Evolutionary conservation across 768 basidiomycete genomes (phyloP).

Genomic region (Suillus subaureus): DNA sequence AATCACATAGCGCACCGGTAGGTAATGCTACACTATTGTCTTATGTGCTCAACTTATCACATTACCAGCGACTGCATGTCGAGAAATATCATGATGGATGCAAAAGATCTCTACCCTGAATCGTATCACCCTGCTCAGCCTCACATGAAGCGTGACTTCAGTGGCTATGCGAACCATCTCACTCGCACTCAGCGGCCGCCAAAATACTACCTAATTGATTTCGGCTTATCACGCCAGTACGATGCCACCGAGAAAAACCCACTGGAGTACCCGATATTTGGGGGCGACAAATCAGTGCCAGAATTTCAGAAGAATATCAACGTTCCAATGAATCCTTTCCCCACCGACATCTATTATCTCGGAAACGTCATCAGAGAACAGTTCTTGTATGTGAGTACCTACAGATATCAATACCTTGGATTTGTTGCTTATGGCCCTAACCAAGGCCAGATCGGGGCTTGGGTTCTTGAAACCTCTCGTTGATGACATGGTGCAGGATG

Average conservation of each 20-base stretch:
- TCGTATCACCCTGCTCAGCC: conserved; percentile 9
- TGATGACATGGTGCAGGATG: conserved; percentile 38
- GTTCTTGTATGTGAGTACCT: conserved; percentile 12
- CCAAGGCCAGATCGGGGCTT: conserved; percentile 10
- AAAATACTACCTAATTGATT: conserved; percentile 26
- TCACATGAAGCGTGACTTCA: conserved; percentile 6
- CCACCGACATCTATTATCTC: conserved; percentile 12
- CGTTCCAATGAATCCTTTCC: conserved; percentile 13
- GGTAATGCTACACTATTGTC: background rate
- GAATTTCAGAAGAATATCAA: conserved; percentile 14
- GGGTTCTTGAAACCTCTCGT: conserved; percentile 38
- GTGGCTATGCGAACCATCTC: conserved; percentile 10
- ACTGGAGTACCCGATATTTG: conserved; percentile 11
- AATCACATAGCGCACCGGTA: conserved; percentile 24
- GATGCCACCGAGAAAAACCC: conserved; percentile 18
- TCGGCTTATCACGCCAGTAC: conserved; percentile 25
- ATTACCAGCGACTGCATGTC: conserved; percentile 14
- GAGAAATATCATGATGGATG: conserved; percentile 22
- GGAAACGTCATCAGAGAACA: conserved; percentile 18
- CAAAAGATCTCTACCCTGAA: conserved; percentile 8
- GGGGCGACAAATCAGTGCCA: conserved; percentile 15
- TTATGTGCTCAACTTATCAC: background rate
- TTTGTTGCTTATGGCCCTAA: background rate
- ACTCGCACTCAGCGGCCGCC: conserved; percentile 21
- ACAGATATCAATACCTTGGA: background rate